Conservation (phyloP, 2,329 filamentous ascomycete genomes). For the Penicillium vulpinum region DNA sequence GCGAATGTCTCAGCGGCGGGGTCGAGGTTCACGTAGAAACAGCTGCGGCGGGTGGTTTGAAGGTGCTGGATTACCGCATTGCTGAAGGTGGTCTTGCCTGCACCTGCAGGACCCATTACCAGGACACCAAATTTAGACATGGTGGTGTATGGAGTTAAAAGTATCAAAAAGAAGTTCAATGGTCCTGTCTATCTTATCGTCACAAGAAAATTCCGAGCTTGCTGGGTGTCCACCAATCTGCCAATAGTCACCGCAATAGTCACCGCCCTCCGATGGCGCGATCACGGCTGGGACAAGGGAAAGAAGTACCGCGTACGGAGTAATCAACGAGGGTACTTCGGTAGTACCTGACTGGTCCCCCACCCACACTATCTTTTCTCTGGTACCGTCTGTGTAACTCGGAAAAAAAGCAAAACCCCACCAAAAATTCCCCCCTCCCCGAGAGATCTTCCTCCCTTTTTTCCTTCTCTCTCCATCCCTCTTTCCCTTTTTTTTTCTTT, state of each 20-base stretch:
- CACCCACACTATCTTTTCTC: not conserved
- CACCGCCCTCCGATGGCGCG: conserved; percentile 34
- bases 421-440: conserved; percentile 27
- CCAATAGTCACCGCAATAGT: conserved; percentile 25
- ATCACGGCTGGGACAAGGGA: conserved; percentile 27
- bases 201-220: conserved; percentile 16
- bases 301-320: conserved; percentile 10
- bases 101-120: conserved; percentile 94
- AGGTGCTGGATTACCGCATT: conserved; percentile 90
- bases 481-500: conserved; percentile 16
- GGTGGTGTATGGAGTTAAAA: not conserved
- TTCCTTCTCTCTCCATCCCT: conserved; percentile 13
- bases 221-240: no score
- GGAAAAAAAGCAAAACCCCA: conserved; percentile 20
- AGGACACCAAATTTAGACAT: conserved; percentile 96
- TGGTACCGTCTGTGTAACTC: conserved; percentile 16
- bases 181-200: conserved; percentile 20
- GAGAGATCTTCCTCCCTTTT: conserved; percentile 26
- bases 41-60: conserved; percentile 83
- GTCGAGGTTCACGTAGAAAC: conserved; percentile 98
- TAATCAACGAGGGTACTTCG: conserved; percentile 7
- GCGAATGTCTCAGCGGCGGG: conserved; percentile 91
- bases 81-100: conserved; percentile 97
- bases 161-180: not conserved
- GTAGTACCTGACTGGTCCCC: conserved; percentile 9